A percentile compares a stretch with the other conserved stretches of the same genome.
Conservation (phyloP, 768 basidiomycete genomes). For the Lentinula detonsa region DNA sequence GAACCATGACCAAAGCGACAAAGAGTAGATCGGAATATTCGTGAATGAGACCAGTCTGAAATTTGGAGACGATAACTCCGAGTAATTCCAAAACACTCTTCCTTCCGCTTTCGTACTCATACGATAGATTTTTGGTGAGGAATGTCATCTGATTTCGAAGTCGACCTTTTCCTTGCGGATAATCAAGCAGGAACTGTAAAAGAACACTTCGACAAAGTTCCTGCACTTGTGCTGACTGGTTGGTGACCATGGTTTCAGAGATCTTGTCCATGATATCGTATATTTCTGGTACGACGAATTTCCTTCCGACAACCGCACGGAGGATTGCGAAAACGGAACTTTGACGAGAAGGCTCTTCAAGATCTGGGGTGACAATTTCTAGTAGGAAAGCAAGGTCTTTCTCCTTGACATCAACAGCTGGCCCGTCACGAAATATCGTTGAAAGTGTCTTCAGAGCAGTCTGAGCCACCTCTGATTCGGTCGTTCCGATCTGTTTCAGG, state of each 20-base stretch:
- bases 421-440: slow-evolving; percentile 84
- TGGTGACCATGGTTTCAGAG: slow-evolving; percentile 88
- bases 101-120: slow-evolving; percentile 85
- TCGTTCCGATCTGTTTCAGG: slow-evolving; percentile 75
- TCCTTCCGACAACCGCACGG: slow-evolving; percentile 84
- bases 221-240: slow-evolving; percentile 85
- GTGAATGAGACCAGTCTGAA: slow-evolving; percentile 62
- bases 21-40: slow-evolving; percentile 90
- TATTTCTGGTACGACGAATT: slow-evolving; percentile 92
- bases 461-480: slow-evolving; percentile 88
- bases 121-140: slow-evolving; percentile 87
- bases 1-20: slow-evolving; percentile 83
- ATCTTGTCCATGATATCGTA: slow-evolving; percentile 96
- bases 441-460: slow-evolving; percentile 84
- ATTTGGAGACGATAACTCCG: slow-evolving; percentile 78
- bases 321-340: slow-evolving; percentile 82
- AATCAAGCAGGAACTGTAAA: slow-evolving; percentile 93
- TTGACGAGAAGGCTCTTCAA: slow-evolving; percentile 87
- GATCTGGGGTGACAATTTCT: slow-evolving; percentile 79
- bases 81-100: slow-evolving; percentile 93
- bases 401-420: slow-evolving; percentile 77
- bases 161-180: slow-evolving; percentile 92
- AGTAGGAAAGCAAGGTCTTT: slow-evolving; percentile 84
- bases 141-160: slow-evolving; percentile 86
- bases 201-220: slow-evolving; percentile 86